Percentiles rank a stretch among this genome's conserved stretches.
These are phyloP conservation scores for Solanum megistacrolobum DNA, from an alignment of 257 asterid species.

Conservation along the genomic window DNA sequence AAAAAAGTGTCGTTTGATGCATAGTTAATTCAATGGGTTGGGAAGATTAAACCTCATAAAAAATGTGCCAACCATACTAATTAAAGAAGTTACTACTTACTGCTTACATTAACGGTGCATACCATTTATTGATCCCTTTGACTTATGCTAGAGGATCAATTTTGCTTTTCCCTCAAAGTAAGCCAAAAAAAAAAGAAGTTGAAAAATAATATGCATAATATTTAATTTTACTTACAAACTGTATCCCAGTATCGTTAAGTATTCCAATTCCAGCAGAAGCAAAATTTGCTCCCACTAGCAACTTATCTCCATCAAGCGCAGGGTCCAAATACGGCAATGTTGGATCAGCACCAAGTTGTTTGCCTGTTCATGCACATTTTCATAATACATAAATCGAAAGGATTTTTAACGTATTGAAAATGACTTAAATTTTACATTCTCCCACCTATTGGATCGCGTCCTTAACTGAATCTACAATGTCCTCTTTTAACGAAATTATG, in stretches of 20 bases:
- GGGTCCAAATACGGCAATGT: constrained; percentile 67
- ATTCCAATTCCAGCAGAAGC: constrained; percentile 90
- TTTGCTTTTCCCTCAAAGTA: background rate
- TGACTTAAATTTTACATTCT: background rate
- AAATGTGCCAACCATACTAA: background rate
- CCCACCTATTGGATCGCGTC: background rate
- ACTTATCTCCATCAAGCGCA: constrained; percentile 36
- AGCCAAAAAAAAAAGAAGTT: background rate
- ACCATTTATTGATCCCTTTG: background rate
- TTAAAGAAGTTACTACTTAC: background rate
- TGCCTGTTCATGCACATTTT: constrained; percentile 24
- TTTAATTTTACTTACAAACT: constrained; percentile 41
- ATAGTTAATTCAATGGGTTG: background rate
- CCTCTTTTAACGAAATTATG: background rate
- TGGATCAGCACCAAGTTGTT: constrained; percentile 61
- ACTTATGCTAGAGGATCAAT: background rate
- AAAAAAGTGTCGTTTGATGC: background rate
- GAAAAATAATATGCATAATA: background rate
- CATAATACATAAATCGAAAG: background rate
- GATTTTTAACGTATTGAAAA: background rate
- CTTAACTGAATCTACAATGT: background rate
- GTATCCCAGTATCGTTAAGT: constrained; percentile 73
- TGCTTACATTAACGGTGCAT: background rate
- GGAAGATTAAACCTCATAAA: background rate
- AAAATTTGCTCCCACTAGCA: constrained; percentile 76